Evolutionary conservation across 306 rosid genomes (phyloP), one percentile per base, ranked within the genome.

Genomic region (Ormosia semicastrata): DNA sequence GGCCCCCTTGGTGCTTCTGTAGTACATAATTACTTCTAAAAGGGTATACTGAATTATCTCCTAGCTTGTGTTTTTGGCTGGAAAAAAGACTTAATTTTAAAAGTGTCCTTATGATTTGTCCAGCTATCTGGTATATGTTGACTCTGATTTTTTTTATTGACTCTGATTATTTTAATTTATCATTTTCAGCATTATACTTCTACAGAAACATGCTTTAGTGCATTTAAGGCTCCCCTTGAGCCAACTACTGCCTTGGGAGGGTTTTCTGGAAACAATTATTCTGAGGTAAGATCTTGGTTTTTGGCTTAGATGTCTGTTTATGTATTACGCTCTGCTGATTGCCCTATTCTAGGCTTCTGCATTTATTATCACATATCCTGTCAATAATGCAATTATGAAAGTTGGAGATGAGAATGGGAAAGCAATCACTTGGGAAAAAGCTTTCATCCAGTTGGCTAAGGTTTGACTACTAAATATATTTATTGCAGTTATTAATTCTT

Each of bases 171-270:
- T 62, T 68, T 49, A 54, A 24, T 69, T 49, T 81, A 80, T 79
- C 66, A 18, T 65, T 82, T 79, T 86, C 89, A 95, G 98, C 98
- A 95, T 85, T 95, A 82, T 80, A 83, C 93, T 73, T 85, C 98
- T 75, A 77, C 98, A 7, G 98, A 95, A 52, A 93, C 98, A 75
- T 95, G 98, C 89, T 86, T 95, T 87, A 93, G 98, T 82, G 98
- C 98, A 75, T 95, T 93, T 88, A 86, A 93, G 91, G 98, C 91
- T 62, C 98, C 98, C 43, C 98, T 95, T 70, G 98, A 95, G 71
- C 98, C 98, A 71, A 88, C 91, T 86, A 90, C 95, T 43, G 93
- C 95, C 66, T 82, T 95, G 78, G 98, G 98, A 87, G 98, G 98
- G 83, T 95, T 89, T 86, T 86, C 89, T 67, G 98, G 98, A 74